phyloP scores from a whole-genome alignment of 2,329 filamentous ascomycete species.

The Colletotrichum trifolii region DNA sequence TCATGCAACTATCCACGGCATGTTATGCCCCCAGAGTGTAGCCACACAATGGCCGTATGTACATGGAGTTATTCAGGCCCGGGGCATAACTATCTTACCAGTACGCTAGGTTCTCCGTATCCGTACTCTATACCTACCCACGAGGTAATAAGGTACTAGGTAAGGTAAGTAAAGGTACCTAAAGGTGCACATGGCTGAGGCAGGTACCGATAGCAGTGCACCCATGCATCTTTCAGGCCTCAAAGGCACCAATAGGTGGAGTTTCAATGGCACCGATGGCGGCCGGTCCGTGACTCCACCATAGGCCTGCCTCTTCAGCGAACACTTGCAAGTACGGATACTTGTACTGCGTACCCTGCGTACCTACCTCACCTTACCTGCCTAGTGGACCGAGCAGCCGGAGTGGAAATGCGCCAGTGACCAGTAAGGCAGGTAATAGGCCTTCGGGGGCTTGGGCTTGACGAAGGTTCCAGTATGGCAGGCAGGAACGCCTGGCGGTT shows the following conservation, averaged over 20 bases:
- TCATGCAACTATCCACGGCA: conserved; percentile 9
- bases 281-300: conserved; percentile 24
- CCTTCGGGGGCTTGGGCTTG: too few relatives aligned
- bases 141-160: too few relatives aligned
- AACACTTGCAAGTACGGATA: background rate
- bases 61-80: conserved; percentile 11
- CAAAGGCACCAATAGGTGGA: conserved; percentile 30
- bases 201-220: background rate
- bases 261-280: conserved; percentile 11
- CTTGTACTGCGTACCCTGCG: too few relatives aligned
- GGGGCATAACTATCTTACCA: conserved; percentile 22
- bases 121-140: too few relatives aligned
- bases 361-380: too few relatives aligned
- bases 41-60: background rate
- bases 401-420: conserved; percentile 30
- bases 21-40: background rate
- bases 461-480: conserved; percentile 34
- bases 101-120: background rate
- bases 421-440: conserved; percentile 18
- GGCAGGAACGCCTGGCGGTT: background rate
- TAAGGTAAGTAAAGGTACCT: too few relatives aligned
- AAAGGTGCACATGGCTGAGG: too few relatives aligned
- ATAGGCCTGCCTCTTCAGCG: conserved; percentile 31
- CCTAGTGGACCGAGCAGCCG: conserved; percentile 35
- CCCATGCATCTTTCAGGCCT: conserved; percentile 32